phyloP scores from a whole-genome alignment of 1,139 yeast genomes.

The Zygoascus sp. region DNA sequence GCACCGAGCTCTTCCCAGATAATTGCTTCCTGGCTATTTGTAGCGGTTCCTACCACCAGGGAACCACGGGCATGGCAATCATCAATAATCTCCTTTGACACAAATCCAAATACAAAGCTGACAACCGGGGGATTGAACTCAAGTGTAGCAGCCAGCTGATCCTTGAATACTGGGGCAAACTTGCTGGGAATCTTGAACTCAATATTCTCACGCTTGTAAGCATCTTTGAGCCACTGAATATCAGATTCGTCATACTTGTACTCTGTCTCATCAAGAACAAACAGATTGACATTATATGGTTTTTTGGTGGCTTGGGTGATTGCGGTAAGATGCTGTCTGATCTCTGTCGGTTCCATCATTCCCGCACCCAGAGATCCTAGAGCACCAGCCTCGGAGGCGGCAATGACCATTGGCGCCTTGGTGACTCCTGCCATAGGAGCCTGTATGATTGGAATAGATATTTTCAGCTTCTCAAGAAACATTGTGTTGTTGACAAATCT shows the following conservation, averaged over 20 bases:
- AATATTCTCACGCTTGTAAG: slow-evolving; percentile 15
- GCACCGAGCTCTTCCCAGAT: slow-evolving; percentile 32
- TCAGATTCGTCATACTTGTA: slow-evolving; percentile 1
- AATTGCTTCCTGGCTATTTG: slow-evolving; percentile 41
- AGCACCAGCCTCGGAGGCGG: slow-evolving; percentile 41
- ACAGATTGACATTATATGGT: slow-evolving; percentile 41
- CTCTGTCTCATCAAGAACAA: slow-evolving; percentile 21
- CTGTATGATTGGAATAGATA: slow-evolving; percentile 41
- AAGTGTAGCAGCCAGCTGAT: slow-evolving; percentile 21
- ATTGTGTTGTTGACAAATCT: not conserved
- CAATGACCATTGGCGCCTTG: slow-evolving; percentile 40
- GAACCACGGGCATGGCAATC: slow-evolving; percentile 33
- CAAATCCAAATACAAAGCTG: slow-evolving; percentile 45
- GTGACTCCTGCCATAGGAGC: slow-evolving; percentile 51
- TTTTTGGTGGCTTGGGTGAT: slow-evolving; percentile 16
- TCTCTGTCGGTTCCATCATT: slow-evolving; percentile 27
- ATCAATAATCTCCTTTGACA: slow-evolving; percentile 32
- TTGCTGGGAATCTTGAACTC: slow-evolving; percentile 16
- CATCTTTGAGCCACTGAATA: slow-evolving; percentile 17
- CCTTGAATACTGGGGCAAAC: slow-evolving; percentile 21
- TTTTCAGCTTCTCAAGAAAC: slow-evolving; percentile 38
- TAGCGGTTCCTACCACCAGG: slow-evolving; percentile 42
- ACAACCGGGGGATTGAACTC: slow-evolving; percentile 35
- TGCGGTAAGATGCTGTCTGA: slow-evolving; percentile 17
- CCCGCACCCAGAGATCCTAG: slow-evolving; percentile 47